phyloP scores from a whole-genome alignment of 1,284 basidiomycete genomes.

The Puccinia brachypodii region DNA sequence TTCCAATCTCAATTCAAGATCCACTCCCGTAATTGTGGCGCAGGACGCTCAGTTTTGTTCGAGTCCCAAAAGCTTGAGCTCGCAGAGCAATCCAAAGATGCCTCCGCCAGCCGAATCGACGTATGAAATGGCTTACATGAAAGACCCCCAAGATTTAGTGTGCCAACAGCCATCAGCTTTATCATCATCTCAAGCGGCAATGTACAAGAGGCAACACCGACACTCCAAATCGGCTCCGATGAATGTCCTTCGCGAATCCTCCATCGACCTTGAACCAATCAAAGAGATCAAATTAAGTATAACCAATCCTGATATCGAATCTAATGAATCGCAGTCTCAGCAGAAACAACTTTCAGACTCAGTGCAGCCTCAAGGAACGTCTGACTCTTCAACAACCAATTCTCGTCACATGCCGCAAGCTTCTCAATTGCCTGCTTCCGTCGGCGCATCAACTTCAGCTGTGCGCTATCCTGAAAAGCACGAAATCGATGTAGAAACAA shows the following conservation, averaged over 20 bases:
- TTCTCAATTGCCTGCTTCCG: too few relatives aligned
- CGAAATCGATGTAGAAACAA: not conserved
- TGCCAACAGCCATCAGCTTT: not conserved
- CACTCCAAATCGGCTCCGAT: not conserved
- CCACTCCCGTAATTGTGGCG: not conserved
- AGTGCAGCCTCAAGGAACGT: not conserved
- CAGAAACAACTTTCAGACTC: not conserved
- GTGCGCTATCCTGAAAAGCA: not conserved
- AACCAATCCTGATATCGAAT: slow-evolving; percentile 17
- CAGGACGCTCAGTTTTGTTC: slow-evolving; percentile 1
- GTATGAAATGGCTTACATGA: not conserved
- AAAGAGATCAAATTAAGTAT: slow-evolving; percentile 10
- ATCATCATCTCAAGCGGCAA: not conserved
- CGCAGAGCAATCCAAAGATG: not conserved
- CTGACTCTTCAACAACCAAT: not conserved
- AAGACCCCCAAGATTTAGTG: not conserved
- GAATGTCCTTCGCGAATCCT: not conserved
- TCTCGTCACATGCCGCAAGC: not conserved
- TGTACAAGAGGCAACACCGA: not conserved
- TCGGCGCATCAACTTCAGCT: not conserved
- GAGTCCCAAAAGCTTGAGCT: slow-evolving; percentile 2
- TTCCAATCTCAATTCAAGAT: not conserved
- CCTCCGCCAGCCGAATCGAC: not conserved
- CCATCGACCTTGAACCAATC: not conserved
- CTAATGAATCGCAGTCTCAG: not conserved